phyloP scores from a whole-genome alignment of 257 asterid genomes.

The Datura wrightii region DNA sequence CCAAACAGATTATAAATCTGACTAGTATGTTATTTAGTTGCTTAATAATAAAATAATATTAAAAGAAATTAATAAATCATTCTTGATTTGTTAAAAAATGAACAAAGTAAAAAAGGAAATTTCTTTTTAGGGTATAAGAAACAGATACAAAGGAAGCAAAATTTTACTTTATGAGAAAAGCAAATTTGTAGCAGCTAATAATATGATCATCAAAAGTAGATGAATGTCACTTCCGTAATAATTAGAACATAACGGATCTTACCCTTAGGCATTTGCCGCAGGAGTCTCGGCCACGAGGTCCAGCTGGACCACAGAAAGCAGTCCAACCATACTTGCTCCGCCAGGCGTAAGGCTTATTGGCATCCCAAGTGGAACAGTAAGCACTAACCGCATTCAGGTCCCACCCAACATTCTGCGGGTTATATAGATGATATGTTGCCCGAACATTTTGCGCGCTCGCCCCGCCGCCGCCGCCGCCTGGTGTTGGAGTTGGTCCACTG shows the following conservation, averaged over 20 bases:
- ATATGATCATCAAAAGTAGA: too few species aligned
- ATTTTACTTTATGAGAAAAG: too few species aligned
- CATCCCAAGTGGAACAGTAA: conserved; percentile 48
- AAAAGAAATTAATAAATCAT: too few species aligned
- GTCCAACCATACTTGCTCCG: conserved; percentile 43
- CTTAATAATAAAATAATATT: too few species aligned
- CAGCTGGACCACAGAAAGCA: conserved; percentile 47
- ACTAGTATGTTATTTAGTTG: too few species aligned
- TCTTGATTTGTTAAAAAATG: too few species aligned
- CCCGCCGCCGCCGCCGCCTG: not conserved
- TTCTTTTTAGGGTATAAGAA: too few species aligned
- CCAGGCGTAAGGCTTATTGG: conserved; percentile 37
- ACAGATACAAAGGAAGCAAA: too few species aligned
- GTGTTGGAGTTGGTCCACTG: not conserved
- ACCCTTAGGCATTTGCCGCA: conserved; percentile 48
- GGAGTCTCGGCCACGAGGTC: conserved; percentile 42
- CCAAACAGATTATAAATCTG: too few species aligned
- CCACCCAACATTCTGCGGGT: conserved; percentile 42
- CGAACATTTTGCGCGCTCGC: conserved; percentile 35
- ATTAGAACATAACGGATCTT: not conserved
- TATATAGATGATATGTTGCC: conserved; percentile 43
- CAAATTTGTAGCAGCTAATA: too few species aligned
- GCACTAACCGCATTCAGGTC: conserved; percentile 35
- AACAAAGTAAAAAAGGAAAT: too few species aligned
- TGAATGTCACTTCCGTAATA: too few species aligned